These are phyloP conservation scores for Coemansia guatemalensis DNA, from an alignment of 192 early-diverging fungal species.

Conservation along the genomic window DNA sequence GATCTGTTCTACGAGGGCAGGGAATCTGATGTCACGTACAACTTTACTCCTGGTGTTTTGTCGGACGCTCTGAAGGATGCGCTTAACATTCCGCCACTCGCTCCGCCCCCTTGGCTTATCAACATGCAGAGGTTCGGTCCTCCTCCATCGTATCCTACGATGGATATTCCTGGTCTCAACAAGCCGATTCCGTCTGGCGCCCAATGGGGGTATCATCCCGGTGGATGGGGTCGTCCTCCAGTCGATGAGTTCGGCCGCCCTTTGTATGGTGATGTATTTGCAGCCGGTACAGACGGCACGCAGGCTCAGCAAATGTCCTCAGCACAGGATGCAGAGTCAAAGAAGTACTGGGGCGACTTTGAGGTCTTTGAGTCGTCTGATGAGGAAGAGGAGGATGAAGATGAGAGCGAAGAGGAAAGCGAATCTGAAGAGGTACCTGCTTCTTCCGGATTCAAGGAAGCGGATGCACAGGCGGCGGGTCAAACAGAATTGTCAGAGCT, in stretches of 20 bases:
- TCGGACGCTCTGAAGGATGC: conserved; percentile 86
- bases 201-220: conserved; percentile 99
- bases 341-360: conserved; percentile 86
- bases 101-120: conserved; percentile 95
- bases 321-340: conserved; percentile 8
- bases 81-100: conserved; percentile 86
- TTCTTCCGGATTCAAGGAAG: conserved; percentile 53
- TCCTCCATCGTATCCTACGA: conserved; percentile 89
- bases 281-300: conserved; percentile 54
- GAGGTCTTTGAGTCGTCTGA: conserved; percentile 66
- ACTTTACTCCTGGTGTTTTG: conserved; percentile 83
- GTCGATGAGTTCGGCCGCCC: conserved; percentile 87
- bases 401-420: conserved; percentile 30
- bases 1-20: conserved; percentile 92
- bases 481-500: conserved; percentile 6
- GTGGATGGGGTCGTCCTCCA: conserved; percentile 88
- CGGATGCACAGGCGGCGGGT: conserved; percentile 20
- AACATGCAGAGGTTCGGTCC: conserved; percentile 98
- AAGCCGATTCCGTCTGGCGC: conserved; percentile 95
- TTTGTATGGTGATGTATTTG: conserved; percentile 96
- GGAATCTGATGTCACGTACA: conserved; percentile 86
- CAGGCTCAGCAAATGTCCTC: conserved; percentile 26
- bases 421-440: conserved; percentile 15
- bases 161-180: conserved; percentile 92
- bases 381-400: conserved; percentile 73